Conservation (phyloP, 495 filamentous ascomycete species). For the Sporormia fimetaria region DNA sequence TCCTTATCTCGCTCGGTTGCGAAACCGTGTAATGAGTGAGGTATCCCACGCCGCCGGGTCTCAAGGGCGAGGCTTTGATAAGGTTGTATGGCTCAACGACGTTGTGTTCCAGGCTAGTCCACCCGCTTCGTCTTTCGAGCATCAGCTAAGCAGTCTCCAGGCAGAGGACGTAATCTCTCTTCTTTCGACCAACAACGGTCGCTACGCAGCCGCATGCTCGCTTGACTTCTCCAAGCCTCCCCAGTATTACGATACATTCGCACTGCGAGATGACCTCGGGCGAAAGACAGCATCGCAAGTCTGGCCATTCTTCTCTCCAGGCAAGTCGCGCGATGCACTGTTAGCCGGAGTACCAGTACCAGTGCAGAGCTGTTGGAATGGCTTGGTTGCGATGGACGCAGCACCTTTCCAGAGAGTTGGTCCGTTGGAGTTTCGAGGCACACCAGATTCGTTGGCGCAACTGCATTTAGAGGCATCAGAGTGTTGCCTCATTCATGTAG, state of each 20-base stretch:
- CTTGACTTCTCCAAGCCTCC: constrained; percentile 62
- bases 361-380: constrained; percentile 61
- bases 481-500: constrained; percentile 73
- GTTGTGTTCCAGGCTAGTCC: constrained; percentile 61
- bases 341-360: constrained; percentile 46
- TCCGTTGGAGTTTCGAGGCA: constrained; percentile 55
- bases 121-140: no score
- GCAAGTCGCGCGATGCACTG: constrained; percentile 47
- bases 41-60: no score
- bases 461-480: constrained; percentile 67
- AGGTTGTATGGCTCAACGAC: constrained; percentile 62
- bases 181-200: constrained; percentile 56
- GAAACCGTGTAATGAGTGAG: constrained; percentile 55
- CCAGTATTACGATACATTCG: constrained; percentile 71
- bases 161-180: constrained; percentile 54
- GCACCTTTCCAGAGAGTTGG: constrained; percentile 8
- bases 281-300: constrained; percentile 48
- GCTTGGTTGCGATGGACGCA: constrained; percentile 1
- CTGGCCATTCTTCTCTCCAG: constrained; percentile 66
- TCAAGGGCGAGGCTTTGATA: constrained; percentile 45
- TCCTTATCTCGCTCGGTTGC: constrained; percentile 52
- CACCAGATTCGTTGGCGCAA: constrained; percentile 55
- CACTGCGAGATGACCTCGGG: constrained; percentile 58
- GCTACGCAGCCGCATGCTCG: constrained; percentile 69
- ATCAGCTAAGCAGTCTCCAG: no score